Percentiles rank a stretch among this genome's conserved stretches.
These are phyloP conservation scores for Garcia nutans DNA, from an alignment of 345 rosid species.

Conservation along the genomic window DNA sequence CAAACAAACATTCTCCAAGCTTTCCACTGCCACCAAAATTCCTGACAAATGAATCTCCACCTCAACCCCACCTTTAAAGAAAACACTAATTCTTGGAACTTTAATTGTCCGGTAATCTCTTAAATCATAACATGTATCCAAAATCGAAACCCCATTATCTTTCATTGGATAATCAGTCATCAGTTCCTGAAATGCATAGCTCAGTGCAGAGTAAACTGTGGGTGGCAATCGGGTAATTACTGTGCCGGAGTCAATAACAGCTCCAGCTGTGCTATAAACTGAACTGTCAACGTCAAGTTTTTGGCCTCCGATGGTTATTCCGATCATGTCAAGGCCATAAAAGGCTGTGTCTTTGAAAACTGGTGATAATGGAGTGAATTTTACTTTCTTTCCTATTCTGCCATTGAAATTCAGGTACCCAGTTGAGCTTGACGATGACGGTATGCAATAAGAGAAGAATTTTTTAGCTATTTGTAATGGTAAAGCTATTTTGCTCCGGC, in stretches of 20 bases:
- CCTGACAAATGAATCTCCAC: not conserved
- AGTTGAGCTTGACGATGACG: slow-evolving; percentile 22
- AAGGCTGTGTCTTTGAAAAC: not conserved
- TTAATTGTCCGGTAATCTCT: not conserved
- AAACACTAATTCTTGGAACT: slow-evolving; percentile 11
- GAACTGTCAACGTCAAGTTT: slow-evolving; percentile 11
- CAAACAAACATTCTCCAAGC: not conserved
- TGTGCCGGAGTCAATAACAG: slow-evolving; percentile 37
- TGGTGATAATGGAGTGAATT: slow-evolving; percentile 26
- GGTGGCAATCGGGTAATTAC: slow-evolving; percentile 34
- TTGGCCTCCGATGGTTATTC: slow-evolving; percentile 24
- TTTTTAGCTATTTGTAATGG: slow-evolving; percentile 24
- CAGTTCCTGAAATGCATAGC: slow-evolving; percentile 6
- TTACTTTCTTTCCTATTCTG: not conserved
- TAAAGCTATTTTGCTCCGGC: slow-evolving; percentile 14
- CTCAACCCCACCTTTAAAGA: slow-evolving; percentile 6
- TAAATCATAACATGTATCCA: slow-evolving; percentile 35
- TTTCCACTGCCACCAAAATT: not conserved
- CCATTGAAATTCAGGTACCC: slow-evolving; percentile 31
- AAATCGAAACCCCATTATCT: not conserved
- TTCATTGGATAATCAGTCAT: slow-evolving; percentile 27
- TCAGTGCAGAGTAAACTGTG: slow-evolving; percentile 20
- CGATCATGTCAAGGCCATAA: slow-evolving; percentile 29
- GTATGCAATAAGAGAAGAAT: slow-evolving; percentile 37
- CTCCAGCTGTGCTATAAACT: not conserved